Evolutionary conservation across 306 rosid genomes (phyloP), one percentile per base, ranked within the genome.

Genomic region (Prunus campanulata): DNA sequence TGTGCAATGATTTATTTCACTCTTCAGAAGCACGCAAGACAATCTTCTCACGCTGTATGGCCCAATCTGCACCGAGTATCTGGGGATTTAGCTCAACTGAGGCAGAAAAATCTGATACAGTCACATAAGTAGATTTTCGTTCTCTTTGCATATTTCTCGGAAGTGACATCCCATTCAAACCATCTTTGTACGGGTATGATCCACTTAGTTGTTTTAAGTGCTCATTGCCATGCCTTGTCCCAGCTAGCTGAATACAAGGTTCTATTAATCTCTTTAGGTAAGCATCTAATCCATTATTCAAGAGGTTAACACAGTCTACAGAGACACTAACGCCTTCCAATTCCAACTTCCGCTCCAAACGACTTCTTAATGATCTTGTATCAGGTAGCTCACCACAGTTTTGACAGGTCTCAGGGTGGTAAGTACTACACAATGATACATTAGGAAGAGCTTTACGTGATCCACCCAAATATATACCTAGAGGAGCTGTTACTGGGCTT

Each of bases 401-500:
- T 62, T 85, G 93, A 80, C 97, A 95, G 47, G 96, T 88, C 72
- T 87, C 89, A 7, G 85, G 74, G 81, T 81, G 78, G 81, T 80
- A 74, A 54, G 83, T 82, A 60, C 78, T 72, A 62, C 79, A 42
- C 52, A 82, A 68, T 11, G 93, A 86, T 62, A 77, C 79, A 57
- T 82, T 84, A 71, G 91, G 87, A 74, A 86, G 85, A 73, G 76
- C 66, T 55, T 83, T 91, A 20, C 93, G 85, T 14, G 83, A 71
- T 30, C 90, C 62, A 29, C 84, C 81, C 32, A 80, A 84, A 67
- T 85, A 78, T 79, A 96, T 75, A 68, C 99, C 99, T 62, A 96
- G 84, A n/a, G 99, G 99, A 78, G 99, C 99, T 18, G 92, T 91
- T 48, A 96, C 98, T 0, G 98, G 96, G 83, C 98, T 96, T 79